Percentiles rank a stretch among this genome's conserved stretches.
These are phyloP conservation scores for Malus sieversii DNA, from an alignment of 306 rosid species.

Conservation along the genomic window DNA sequence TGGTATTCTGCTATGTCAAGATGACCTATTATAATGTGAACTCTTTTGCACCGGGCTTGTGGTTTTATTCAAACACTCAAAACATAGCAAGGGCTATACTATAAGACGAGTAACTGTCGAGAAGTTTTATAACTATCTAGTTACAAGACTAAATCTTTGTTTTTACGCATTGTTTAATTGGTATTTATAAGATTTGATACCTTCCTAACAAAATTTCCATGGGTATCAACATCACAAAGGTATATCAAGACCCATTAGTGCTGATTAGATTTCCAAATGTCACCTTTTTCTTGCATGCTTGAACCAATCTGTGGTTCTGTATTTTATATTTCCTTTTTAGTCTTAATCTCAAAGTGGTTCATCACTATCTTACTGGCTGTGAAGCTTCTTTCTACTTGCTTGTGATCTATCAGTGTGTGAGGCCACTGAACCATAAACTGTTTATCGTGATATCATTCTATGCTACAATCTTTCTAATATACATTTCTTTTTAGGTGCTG, in stretches of 20 bases:
- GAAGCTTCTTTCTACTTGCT: not conserved
- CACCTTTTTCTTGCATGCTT: not conserved
- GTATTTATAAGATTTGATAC: not conserved
- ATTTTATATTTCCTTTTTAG: not conserved
- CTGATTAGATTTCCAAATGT: not conserved
- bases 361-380: not conserved
- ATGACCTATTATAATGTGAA: not conserved
- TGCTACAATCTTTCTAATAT: not conserved
- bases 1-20: not conserved
- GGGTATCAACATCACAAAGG: not conserved
- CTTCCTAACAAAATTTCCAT: not conserved
- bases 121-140: not conserved
- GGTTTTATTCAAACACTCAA: not conserved
- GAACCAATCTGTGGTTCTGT: not conserved
- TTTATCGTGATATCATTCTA: conserved; percentile 4
- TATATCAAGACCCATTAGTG: not conserved
- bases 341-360: not conserved
- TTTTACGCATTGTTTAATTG: not conserved
- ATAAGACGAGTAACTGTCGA: not conserved
- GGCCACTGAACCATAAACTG: not conserved
- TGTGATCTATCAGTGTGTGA: not conserved
- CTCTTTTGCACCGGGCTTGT: not conserved
- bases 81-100: not conserved
- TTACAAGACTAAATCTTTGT: not conserved
- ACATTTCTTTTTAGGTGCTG: conserved; percentile 53